A percentile compares a stretch with the other conserved stretches of the same genome.
These are phyloP conservation scores for Clonostachys solani DNA, from an alignment of 2,329 filamentous ascomycete genomes.

Conservation along the genomic window DNA sequence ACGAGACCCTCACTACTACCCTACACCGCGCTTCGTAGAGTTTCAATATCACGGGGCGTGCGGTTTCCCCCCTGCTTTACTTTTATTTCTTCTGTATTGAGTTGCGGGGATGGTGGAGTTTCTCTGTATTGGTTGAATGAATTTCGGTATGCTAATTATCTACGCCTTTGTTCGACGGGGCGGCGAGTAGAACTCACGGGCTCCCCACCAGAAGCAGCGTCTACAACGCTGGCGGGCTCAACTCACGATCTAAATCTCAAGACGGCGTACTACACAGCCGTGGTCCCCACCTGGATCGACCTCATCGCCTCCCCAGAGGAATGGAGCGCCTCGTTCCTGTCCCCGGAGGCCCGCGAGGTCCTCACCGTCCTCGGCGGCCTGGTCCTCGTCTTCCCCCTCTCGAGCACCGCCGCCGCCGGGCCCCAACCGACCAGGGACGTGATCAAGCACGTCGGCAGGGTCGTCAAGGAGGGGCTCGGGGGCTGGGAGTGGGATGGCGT, in stretches of 20 bases:
- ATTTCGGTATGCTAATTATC: too few species aligned
- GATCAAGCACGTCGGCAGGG: conserved; percentile 46
- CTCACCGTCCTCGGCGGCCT: conserved; percentile 55
- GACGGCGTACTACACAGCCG: conserved; percentile 58
- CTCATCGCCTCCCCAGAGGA: conserved; percentile 43
- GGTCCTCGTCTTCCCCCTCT: conserved; percentile 31
- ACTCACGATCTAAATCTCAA: conserved; percentile 51
- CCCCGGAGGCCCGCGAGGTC: conserved; percentile 58
- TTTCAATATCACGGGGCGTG: background rate
- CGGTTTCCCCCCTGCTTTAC: too few species aligned
- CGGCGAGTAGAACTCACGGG: conserved; percentile 46
- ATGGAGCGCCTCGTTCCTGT: conserved; percentile 57
- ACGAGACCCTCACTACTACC: background rate
- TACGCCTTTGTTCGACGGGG: conserved; percentile 2
- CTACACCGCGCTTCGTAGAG: background rate
- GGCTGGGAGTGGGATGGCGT: conserved; percentile 64
- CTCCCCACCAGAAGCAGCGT: conserved; percentile 28
- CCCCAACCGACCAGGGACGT: conserved; percentile 27
- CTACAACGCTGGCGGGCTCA: conserved; percentile 48
- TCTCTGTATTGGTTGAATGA: too few species aligned
- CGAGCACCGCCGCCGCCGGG: conserved; percentile 10
- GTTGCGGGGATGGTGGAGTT: too few species aligned
- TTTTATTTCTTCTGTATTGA: too few species aligned
- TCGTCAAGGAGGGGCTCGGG: conserved; percentile 48
- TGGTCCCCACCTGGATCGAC: conserved; percentile 65